Conservation (phyloP, 805 yeast genomes). For the Metschnikowia santaceciliae region DNA sequence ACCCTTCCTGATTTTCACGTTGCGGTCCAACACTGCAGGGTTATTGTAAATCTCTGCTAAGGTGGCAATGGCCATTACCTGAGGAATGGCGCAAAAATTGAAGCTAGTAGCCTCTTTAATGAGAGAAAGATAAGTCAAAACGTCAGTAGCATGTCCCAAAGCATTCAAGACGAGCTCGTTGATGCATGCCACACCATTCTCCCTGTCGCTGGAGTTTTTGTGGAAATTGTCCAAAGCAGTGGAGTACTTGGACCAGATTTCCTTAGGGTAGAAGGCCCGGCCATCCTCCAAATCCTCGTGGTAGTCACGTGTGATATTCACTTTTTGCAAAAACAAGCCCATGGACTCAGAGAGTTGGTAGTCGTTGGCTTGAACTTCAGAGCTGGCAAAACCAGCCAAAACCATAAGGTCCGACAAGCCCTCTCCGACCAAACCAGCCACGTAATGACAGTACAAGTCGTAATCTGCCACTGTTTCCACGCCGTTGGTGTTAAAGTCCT, state of each 20-base stretch:
- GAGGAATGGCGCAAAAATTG: slow-evolving; percentile 96
- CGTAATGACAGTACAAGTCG: slow-evolving; percentile 91
- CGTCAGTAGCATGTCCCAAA: slow-evolving; percentile 71
- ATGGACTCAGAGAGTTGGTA: slow-evolving; percentile 69
- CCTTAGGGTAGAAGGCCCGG: slow-evolving; percentile 94
- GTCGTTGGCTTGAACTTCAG: slow-evolving; percentile 43
- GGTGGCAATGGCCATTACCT: slow-evolving; percentile 98
- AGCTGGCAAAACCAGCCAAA: slow-evolving; percentile 65
- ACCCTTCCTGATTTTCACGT: slow-evolving; percentile 89
- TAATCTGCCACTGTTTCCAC: slow-evolving; percentile 75
- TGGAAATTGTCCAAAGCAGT: slow-evolving; percentile 56
- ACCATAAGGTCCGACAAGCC: slow-evolving; percentile 84
- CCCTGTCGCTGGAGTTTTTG: slow-evolving; percentile 38
- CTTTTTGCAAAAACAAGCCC: slow-evolving; percentile 95
- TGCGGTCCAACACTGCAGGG: slow-evolving; percentile 59
- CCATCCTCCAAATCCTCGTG: slow-evolving; percentile 89
- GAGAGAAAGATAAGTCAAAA: slow-evolving; percentile 67
- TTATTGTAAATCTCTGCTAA: slow-evolving; percentile 82
- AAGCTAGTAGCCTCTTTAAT: slow-evolving; percentile 79
- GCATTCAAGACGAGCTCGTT: slow-evolving; percentile 79
- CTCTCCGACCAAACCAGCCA: slow-evolving; percentile 97
- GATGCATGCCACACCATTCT: slow-evolving; percentile 69
- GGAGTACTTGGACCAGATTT: slow-evolving; percentile 86
- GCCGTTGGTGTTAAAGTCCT: slow-evolving; percentile 74
- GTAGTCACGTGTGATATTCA: slow-evolving; percentile 93